Percentiles rank a stretch among this genome's conserved stretches.
Evolutionary conservation across 108 stramenopile species (phyloP).

Genomic region (Discostella pseudostelligera): DNA sequence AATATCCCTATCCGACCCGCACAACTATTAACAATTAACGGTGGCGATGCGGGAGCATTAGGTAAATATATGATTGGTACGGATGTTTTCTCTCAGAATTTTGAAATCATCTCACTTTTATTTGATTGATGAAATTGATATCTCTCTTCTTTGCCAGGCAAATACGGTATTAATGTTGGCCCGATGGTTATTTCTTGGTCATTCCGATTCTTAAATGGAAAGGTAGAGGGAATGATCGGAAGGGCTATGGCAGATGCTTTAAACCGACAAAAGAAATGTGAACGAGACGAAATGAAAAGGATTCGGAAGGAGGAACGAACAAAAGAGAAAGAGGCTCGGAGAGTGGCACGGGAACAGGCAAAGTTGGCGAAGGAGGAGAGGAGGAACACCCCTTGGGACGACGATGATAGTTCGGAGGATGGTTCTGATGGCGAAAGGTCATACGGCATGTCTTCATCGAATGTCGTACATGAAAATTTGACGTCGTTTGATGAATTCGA

Average conservation of each 20-base stretch:
- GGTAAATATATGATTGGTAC: slow-evolving; percentile 11
- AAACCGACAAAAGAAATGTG: slow-evolving; percentile 40
- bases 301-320: slow-evolving; percentile 38
- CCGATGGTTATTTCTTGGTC: slow-evolving; percentile 82
- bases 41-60: slow-evolving; percentile 46
- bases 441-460: slow-evolving; percentile 10
- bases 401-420: slow-evolving; percentile 1
- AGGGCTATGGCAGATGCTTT: slow-evolving; percentile 58
- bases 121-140: background rate
- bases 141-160: slow-evolving; percentile 28
- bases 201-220: slow-evolving; percentile 63
- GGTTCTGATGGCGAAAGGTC: slow-evolving; percentile 5
- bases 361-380: slow-evolving; percentile 3
- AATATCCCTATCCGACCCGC: slow-evolving; percentile 68
- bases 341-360: slow-evolving; percentile 16
- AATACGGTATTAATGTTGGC: slow-evolving; percentile 82
- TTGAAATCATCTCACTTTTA: background rate
- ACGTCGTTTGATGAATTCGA: background rate
- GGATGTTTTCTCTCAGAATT: background rate
- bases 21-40: slow-evolving; percentile 64
- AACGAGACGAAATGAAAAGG: slow-evolving; percentile 38
- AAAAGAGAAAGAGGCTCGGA: slow-evolving; percentile 31
- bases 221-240: slow-evolving; percentile 69
- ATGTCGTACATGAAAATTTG: background rate
- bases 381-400: background rate